Base-by-base conservation (phyloP, 2,329 filamentous ascomycete genomes). In the Sporothrix pseudoabietina region DNA sequence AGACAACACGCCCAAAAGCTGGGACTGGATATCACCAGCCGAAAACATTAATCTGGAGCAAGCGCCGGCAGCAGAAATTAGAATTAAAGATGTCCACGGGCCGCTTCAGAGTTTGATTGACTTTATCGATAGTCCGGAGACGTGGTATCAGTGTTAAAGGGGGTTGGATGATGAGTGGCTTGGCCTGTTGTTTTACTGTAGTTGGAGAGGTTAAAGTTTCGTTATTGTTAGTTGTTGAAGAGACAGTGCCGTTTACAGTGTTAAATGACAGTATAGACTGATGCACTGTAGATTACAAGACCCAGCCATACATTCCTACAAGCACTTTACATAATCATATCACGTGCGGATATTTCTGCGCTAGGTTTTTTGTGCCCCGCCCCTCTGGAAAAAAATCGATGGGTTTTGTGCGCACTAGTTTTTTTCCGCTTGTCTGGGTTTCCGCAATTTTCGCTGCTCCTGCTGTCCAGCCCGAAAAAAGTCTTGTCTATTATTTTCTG, bases 371-470 rank as follows among this genome's bases (percentile, higher is more conserved):
- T 71, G 65, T 71, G 74, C 74, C 74, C 74, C 75, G 65, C 73
- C 71, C 49, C 44, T 73, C 39, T 54, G 19, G n/a, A 57, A 59
- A 72, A 74, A 71, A 72, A 72, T 63, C 19, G 3, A 16, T 55
- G 30, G 26, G 47, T 69, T 71, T 76, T 76, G 75, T 76, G 75
- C 75, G 75, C 75, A 74, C 75, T 72, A 74, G 73, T 68, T 74
- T 73, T 75, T 74, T 22, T 49, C 44, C 44, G 44, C 35, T 49
- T 49, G 3, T 16, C 12, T 74, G 73, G 74, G 71, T 41, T 74
- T 71, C 61, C 65, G 52, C 68, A 74, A 71, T 72, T 76, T 73
- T 72, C 47, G 59, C 59, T 35, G 57, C 35, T 16, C 19, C 19
- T 19, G 59, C 57, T 55, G 52, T n/a, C 35, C 47, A 22, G 39